These are phyloP conservation scores for Gynandropsis gynandra DNA, from an alignment of 345 rosid species.

Conservation along the genomic window DNA sequence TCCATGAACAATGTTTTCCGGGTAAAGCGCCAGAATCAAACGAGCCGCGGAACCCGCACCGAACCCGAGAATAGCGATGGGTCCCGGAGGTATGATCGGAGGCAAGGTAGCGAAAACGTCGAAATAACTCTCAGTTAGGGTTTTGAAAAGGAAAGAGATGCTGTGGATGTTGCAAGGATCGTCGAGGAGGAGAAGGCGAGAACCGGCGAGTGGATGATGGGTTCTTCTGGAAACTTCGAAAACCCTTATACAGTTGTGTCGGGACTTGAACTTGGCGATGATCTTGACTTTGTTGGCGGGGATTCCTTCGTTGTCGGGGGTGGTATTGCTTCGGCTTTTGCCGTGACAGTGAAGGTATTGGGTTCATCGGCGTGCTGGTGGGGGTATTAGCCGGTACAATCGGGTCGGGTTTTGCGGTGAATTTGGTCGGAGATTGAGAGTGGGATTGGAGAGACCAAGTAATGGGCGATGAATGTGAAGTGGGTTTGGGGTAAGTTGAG, in stretches of 20 bases:
- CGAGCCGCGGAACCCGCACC: slow-evolving; percentile 82
- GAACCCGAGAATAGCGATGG: slow-evolving; percentile 72
- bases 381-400: slow-evolving; percentile 14
- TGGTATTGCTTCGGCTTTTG: not conserved
- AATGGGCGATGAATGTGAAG: slow-evolving; percentile 10
- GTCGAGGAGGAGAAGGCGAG: slow-evolving; percentile 69
- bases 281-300: slow-evolving; percentile 57
- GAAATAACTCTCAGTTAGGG: slow-evolving; percentile 67
- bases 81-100: slow-evolving; percentile 63
- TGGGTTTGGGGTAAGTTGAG: slow-evolving; percentile 20
- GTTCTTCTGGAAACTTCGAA: slow-evolving; percentile 56
- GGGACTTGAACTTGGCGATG: slow-evolving; percentile 67
- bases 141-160: slow-evolving; percentile 60
- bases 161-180: slow-evolving; percentile 89
- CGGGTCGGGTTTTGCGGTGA: slow-evolving; percentile 22
- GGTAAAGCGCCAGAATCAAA: slow-evolving; percentile 57
- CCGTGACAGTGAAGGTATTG: slow-evolving; percentile 13
- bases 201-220: slow-evolving; percentile 61
- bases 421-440: slow-evolving; percentile 16
- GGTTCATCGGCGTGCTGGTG: not conserved
- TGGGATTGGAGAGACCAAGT: not conserved
- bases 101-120: slow-evolving; percentile 82
- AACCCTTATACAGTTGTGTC: slow-evolving; percentile 75
- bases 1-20: slow-evolving; percentile 50
- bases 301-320: slow-evolving; percentile 44